Percentiles rank a stretch among this genome's conserved stretches.
Evolutionary conservation across 108 stramenopile species (phyloP).

Genomic region (Seminavis robusta): DNA sequence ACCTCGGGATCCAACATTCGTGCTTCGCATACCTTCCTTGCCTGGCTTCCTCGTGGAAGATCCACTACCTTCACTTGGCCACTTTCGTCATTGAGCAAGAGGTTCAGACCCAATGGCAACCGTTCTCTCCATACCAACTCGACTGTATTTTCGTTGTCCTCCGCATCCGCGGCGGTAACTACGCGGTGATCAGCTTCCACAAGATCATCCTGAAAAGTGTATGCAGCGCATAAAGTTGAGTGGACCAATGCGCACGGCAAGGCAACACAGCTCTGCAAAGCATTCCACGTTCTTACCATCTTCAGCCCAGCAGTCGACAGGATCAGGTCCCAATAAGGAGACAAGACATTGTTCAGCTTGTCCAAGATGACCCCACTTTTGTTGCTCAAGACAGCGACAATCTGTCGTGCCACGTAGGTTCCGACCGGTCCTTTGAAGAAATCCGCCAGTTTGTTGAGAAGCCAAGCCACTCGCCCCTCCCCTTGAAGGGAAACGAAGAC

Average conservation of each 20-base stretch:
- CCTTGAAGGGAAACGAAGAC: slow-evolving; percentile 78
- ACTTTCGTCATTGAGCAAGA: slow-evolving; percentile 79
- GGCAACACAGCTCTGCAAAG: neutral
- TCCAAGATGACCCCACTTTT: slow-evolving; percentile 82
- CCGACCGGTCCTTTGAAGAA: slow-evolving; percentile 72
- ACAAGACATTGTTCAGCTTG: slow-evolving; percentile 61
- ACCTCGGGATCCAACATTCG: slow-evolving; percentile 73
- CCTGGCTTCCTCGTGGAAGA: slow-evolving; percentile 87
- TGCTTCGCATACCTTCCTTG: slow-evolving; percentile 71
- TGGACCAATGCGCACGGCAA: neutral
- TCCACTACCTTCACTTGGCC: slow-evolving; percentile 87
- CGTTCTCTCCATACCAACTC: slow-evolving; percentile 86
- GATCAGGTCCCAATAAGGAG: slow-evolving; percentile 79
- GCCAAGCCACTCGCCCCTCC: slow-evolving; percentile 73
- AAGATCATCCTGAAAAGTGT: slow-evolving; percentile 23
- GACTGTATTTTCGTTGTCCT: slow-evolving; percentile 35
- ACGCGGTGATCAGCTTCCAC: slow-evolving; percentile 48
- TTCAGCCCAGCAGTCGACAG: slow-evolving; percentile 67
- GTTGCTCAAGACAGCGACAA: slow-evolving; percentile 55
- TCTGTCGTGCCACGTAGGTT: slow-evolving; percentile 76
- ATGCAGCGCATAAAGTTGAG: neutral
- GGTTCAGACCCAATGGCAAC: slow-evolving; percentile 84
- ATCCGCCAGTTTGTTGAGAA: slow-evolving; percentile 78
- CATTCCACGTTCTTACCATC: slow-evolving; percentile 26
- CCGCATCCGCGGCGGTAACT: slow-evolving; percentile 52